These are phyloP conservation scores for Edaphochlamys debaryana DNA, from an alignment of 139 green algal species.

Conservation along the genomic window DNA sequence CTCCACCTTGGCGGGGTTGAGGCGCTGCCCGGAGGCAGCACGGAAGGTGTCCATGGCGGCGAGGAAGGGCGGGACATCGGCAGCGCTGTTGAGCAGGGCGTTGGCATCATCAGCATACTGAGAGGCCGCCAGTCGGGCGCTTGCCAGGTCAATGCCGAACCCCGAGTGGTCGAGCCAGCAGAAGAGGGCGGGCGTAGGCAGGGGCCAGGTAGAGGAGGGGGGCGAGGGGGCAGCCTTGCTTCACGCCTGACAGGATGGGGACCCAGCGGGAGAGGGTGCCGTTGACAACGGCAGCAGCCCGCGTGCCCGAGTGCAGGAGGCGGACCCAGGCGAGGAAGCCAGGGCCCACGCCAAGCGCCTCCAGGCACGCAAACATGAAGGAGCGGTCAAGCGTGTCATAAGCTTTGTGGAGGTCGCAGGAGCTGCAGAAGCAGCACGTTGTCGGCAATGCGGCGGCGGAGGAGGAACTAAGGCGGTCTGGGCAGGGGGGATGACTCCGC, in stretches of 20 bases:
- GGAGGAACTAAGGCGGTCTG: too few species aligned
- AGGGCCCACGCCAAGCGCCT: constrained; percentile 23
- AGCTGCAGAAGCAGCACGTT: not conserved
- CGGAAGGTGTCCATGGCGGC: not conserved
- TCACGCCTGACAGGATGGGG: constrained; percentile 26
- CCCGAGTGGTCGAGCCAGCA: not conserved
- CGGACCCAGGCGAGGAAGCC: constrained; percentile 37
- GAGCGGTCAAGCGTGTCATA: constrained; percentile 47
- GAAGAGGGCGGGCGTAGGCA: not conserved
- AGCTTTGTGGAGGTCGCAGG: constrained; percentile 42
- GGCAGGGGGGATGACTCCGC: too few species aligned
- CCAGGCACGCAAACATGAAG: constrained; percentile 34
- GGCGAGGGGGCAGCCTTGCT: constrained; percentile 46
- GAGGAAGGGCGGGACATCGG: not conserved
- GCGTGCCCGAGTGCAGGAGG: constrained; percentile 15
- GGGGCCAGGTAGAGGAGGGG: constrained; percentile 3
- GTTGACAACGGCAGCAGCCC: constrained; percentile 17
- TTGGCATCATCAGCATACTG: too few species aligned
- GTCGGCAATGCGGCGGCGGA: too few species aligned
- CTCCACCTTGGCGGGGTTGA: not conserved
- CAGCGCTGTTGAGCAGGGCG: too few species aligned
- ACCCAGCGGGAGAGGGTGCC: not conserved
- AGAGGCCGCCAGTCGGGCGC: too few species aligned
- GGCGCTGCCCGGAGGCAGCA: not conserved
- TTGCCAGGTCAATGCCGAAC: too few species aligned